Evolutionary conservation across 2,329 filamentous ascomycete species (phyloP), one percentile per base, ranked within the genome.

Genomic region (Pseudocercospora fijiensis): DNA sequence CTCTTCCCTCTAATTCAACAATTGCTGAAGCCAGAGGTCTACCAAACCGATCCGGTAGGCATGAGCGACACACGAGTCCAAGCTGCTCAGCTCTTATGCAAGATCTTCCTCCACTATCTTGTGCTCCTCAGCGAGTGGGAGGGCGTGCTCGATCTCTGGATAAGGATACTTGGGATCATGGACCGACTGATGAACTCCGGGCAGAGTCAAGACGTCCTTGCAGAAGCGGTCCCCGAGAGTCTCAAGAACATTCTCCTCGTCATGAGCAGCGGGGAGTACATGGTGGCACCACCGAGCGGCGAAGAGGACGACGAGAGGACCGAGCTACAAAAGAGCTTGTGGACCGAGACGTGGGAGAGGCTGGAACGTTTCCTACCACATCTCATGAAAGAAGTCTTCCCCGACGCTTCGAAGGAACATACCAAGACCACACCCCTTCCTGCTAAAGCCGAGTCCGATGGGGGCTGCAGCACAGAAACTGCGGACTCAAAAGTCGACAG

Each of bases 41-140:
- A 96, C 76, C 92, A 93, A 59, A 90, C 90, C 1, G 95, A 99
- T 75, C 90, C 91, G 1, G 83, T 90, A 37, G 95, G 95, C 41
- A 99, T 99, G 95, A 90, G 90, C 69, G 94, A 98, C 77, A 98
- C 95, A 58, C 85, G 95, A 49, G 91, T 98, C 0, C 91, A 97
- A 73, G 91, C 91, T 1, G 91, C 94, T 0, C 96, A 91, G 9
- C 81, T 99, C 57, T 84, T 99, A 13, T 96, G 91, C 81, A 97
- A 96, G 77, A 94, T 97, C 2, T 99, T 97, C 78, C 78, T 99
- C 65, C 93, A 96, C 76, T 98, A 97, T 76, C 83, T 98, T 2
- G 91, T 94, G 1, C 82, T 94, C 41, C 83, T 97, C 27, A 90
- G 89, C 4, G 88, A 92, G 70, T 93, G 91, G 86, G 90, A 93